phyloP scores from a whole-genome alignment of 1,284 basidiomycete genomes.

The Ceraceosorus bombacis region DNA sequence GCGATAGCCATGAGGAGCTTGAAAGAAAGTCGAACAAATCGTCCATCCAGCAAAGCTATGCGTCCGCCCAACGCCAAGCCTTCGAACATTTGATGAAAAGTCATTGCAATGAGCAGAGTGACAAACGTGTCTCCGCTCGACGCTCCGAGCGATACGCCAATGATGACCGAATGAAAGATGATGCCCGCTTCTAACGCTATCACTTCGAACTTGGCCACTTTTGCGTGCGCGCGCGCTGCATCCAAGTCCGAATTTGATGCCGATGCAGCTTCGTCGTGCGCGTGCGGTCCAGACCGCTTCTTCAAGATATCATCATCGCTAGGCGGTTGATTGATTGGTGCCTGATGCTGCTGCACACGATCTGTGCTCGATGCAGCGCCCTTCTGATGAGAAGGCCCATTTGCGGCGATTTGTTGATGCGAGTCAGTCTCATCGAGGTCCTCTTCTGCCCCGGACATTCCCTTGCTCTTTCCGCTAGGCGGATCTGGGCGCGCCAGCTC shows the following conservation, averaged over 20 bases:
- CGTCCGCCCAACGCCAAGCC: conserved; percentile 14
- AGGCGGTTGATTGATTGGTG: too few species aligned
- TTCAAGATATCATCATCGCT: too few species aligned
- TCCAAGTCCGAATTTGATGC: background rate
- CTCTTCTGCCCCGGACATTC: too few species aligned
- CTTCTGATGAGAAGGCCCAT: too few species aligned
- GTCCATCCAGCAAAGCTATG: conserved; percentile 23
- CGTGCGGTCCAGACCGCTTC: too few species aligned
- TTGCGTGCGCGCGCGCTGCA: background rate
- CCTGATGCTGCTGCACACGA: too few species aligned
- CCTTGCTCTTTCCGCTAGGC: too few species aligned
- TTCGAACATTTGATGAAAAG: conserved; percentile 24
- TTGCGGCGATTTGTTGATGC: too few species aligned
- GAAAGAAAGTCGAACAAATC: background rate
- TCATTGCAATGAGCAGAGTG: conserved; percentile 31
- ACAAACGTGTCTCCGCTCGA: conserved; percentile 50
- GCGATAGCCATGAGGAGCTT: background rate
- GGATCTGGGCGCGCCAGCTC: too few species aligned
- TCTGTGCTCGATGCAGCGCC: too few species aligned
- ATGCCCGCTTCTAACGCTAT: conserved; percentile 50
- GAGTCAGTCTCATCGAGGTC: too few species aligned
- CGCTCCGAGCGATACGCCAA: conserved; percentile 87
- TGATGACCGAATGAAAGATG: conserved; percentile 59
- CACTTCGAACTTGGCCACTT: conserved; percentile 21
- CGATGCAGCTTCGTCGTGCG: background rate